These are phyloP conservation scores for Spencermartinsiella ligniputridi DNA, from an alignment of 1,139 yeast genomes.

Conservation along the genomic window DNA sequence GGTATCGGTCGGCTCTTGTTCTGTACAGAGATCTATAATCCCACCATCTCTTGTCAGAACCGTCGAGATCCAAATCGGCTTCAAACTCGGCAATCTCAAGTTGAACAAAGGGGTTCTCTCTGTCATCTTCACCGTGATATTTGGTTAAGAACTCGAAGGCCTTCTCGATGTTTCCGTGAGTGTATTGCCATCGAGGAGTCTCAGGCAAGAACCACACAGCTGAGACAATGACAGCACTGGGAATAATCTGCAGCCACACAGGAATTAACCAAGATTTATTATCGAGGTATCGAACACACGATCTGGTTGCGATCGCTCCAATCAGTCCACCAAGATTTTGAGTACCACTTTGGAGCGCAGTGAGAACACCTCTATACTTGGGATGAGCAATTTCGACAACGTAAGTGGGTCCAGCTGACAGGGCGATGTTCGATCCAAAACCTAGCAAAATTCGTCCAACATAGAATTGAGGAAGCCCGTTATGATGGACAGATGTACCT, in stretches of 20 bases:
- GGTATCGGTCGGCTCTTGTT: conserved; percentile 8
- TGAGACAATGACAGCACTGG: conserved; percentile 43
- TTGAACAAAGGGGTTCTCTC: conserved; percentile 10
- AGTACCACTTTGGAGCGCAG: conserved; percentile 41
- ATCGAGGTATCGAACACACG: conserved; percentile 31
- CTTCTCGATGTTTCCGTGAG: conserved; percentile 40
- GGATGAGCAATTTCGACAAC: conserved; percentile 27
- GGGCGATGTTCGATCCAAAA: conserved; percentile 21
- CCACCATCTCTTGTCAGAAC: conserved; percentile 17
- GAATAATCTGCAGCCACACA: conserved; percentile 41
- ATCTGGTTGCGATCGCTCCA: conserved; percentile 46
- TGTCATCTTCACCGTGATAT: conserved; percentile 21
- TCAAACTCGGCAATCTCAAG: conserved; percentile 17
- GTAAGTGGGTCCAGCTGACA: conserved; percentile 18
- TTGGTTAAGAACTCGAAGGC: conserved; percentile 38
- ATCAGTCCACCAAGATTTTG: conserved; percentile 45
- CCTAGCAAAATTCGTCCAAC: conserved; percentile 25
- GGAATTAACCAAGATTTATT: conserved; percentile 43
- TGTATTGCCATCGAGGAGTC: conserved; percentile 61
- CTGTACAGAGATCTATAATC: conserved; percentile 12
- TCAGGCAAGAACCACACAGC: conserved; percentile 64
- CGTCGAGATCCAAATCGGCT: conserved; percentile 10
- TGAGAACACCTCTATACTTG: conserved; percentile 37
- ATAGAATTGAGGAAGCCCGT: conserved; percentile 13
- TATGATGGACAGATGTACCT: conserved; percentile 7